Base-by-base conservation (phyloP, 2,329 filamentous ascomycete genomes). In the Penicillium rolfsii region DNA sequence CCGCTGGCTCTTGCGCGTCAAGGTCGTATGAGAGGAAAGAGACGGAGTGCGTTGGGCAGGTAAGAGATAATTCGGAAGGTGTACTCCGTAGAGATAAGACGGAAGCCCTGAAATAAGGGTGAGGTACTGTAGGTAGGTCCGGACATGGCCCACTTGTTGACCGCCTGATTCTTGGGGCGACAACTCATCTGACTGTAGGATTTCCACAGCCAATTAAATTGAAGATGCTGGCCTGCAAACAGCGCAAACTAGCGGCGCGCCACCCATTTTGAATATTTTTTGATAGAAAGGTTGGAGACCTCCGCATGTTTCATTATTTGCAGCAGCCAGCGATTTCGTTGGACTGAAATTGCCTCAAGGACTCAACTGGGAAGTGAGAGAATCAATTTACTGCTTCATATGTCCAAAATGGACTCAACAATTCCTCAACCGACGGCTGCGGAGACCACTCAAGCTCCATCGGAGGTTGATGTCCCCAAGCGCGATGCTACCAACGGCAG, bases 241-340 rank as follows among this genome's bases (percentile, higher is more conserved):
- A 57, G 36, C 67, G 61, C 71, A 74, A 73, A 73, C 61, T 24
- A 35, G 53, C 43, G 55, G 53, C 52, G 55, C 60, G 64, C 61
- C 57, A 61, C 56, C 33, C 16, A 48, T 53, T 53, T 24, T 19
- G 60, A 66, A 66, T 58, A 53, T 24, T 28, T 66, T 68, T 67
- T 65, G 62, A 62, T 30, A 54, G 45, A 63, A 38, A 58, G 54
- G 54, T 63, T 57, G 26, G 45, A 57, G 35, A 28, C 28, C 54
- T 61, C 55, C 52, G 33, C 38, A 53, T 16, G 5, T 22, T 56
- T 9, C n/a, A 7, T 46, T 22, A 38, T 49, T 24, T 35, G 30
- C n/a, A 12, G 6, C 41, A 36, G 16, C 33, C 14, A 19, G 22
- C 30, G 40, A 16, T 30, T 24, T 33, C 22, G 41, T 11, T 5